Evolutionary conservation across 371 early-diverging fungal genomes (phyloP), one percentile per base, ranked within the genome.

Genomic region (Rhizopus arrhizus): DNA sequence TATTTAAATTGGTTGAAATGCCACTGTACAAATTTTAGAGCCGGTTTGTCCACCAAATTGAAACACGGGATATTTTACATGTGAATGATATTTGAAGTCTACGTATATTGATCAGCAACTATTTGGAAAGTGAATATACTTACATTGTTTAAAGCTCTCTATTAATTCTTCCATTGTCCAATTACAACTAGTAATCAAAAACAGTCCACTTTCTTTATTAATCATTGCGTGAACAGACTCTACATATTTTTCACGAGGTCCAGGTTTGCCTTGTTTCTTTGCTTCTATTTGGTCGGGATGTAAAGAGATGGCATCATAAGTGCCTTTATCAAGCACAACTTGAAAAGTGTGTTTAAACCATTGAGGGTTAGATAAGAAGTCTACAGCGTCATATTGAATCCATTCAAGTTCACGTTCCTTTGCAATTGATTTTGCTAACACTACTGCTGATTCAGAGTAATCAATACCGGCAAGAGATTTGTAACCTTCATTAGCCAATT

Each of bases 121-220:
- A 22, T 22, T 22, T 22, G 22, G 2, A 22, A 0, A 22, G 22
- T 22, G 22, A 22, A 22, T 22, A 22, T 22, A 45, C 84, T 65
- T 78, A 87, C 86, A 65, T 40, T 73, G 68, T 31, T 77, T 61
- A 61, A 94, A 93, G 31, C 80, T 68, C 16, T 75, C 74, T 5
- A 86, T 75, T 60, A 96, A 73, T 75, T 96, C 95, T 13, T 89
- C 85, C 59, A 87, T 86, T 3, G 95, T 94, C 95, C 95, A 96
- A 59, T 96, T 96, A 71, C 96, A 96, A 52, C 90, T 89, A 2
- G 96, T 95, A 56, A 96, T 91, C 62, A 96, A 64, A 22, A 95
- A 81, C 10, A 87, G 70, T 0, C 91, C 91, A 43, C 71, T 71
- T 15, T 78, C 75, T 2, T 73, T 56, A 0, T 71, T 65, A 7